Conservation (phyloP, 768 basidiomycete genomes). For the Psilocybe subaeruginosa region DNA sequence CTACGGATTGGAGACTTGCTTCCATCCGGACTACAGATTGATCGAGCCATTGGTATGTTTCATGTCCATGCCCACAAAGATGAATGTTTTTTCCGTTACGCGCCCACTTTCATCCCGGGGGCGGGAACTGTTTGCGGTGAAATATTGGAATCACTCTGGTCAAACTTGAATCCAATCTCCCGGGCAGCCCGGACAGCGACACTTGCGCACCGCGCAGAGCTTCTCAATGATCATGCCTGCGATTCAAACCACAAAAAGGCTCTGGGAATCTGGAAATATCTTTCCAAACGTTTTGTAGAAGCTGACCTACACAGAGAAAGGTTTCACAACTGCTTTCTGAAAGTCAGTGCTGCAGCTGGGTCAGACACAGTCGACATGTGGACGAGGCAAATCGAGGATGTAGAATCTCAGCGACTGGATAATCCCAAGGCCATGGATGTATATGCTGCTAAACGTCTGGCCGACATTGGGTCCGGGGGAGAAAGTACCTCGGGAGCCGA, state of each 20-base stretch:
- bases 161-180: slow-evolving; percentile 17
- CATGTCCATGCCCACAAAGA: slow-evolving; percentile 29
- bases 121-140: slow-evolving; percentile 14
- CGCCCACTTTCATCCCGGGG: slow-evolving; percentile 17
- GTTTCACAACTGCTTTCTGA: neutral
- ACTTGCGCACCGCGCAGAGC: slow-evolving; percentile 15
- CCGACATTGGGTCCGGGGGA: no score
- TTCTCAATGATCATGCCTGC: slow-evolving; percentile 26
- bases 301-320: neutral
- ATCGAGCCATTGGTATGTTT: slow-evolving; percentile 24
- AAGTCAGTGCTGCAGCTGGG: neutral
- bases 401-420: neutral
- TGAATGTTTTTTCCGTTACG: slow-evolving; percentile 28
- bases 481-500: no score
- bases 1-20: neutral
- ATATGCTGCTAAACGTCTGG: neutral
- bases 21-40: neutral
- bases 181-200: slow-evolving; percentile 13
- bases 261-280: slow-evolving; percentile 12
- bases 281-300: neutral
- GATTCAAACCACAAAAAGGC: slow-evolving; percentile 29
- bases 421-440: slow-evolving; percentile 4
- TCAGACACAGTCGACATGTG: neutral
- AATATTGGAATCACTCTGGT: slow-evolving; percentile 25
- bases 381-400: neutral